Base-by-base conservation (phyloP, 1,284 basidiomycete species). In the Ganoderma meredithae region DNA sequence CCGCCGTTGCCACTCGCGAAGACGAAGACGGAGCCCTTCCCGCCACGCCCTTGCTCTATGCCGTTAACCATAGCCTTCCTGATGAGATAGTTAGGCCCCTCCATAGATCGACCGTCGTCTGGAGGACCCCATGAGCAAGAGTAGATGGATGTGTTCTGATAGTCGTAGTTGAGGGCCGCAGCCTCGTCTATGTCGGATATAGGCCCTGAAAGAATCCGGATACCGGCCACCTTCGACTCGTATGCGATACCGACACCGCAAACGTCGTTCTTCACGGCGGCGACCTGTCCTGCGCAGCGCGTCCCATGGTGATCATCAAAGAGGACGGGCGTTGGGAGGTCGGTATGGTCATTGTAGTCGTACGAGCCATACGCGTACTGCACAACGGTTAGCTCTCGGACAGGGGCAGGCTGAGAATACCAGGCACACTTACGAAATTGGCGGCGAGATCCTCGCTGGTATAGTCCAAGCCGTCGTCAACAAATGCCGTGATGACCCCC, bases 161-260 rank as follows among this genome's bases (percentile, higher is more conserved):
- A 99, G 17, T 91, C 95, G 77, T 89, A 98, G 82, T 99, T 99
- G 71, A 99, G 89, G 5, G 97, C 92, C 1, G 95, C 91, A 0
- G 98, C 97, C 81, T 99, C 98, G 80, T 99, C 98, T n/a, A 95
- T 91, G 78, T 99, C 97, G 7, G 96, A 93, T 72, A 99, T 98
- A n/a, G 95, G 91, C 0, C 95, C 97, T 1, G 96, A 98, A 59
- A 99, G 89, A 73, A 99, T 99, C 62, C 98, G 93, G 43, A 99
- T 87, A 25, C 96, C 98, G 17, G 98, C 94, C 64, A 99, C 91
- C 75, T 95, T 93, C 59, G 97, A 92, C 8, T 93, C 84, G 78
- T 98, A 96, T 1, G 98, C 96, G 62, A 99, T 94, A 25, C 98
- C 98, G 7, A 99, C 86, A 39, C 98, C 98, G 77, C 98, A 99